These are phyloP conservation scores for Rehmannia glutinosa DNA, from an alignment of 257 asterid species.

Conservation along the genomic window DNA sequence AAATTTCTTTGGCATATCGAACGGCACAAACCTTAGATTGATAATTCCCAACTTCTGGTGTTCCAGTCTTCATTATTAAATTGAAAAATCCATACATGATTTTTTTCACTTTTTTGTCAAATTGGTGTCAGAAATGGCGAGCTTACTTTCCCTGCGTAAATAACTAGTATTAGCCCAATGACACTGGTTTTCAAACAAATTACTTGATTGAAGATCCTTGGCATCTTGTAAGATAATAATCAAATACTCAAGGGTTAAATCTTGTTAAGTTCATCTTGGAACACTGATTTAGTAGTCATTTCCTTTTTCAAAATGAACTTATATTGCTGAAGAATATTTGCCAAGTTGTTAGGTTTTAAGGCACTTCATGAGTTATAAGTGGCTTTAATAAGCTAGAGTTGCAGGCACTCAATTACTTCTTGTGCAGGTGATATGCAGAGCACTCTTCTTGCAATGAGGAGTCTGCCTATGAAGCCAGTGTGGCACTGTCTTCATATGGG, in stretches of 20 bases:
- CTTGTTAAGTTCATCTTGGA: neutral
- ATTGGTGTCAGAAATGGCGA: conserved; percentile 1
- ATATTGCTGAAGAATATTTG: conserved; percentile 10
- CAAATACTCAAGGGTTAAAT: neutral
- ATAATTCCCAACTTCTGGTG: conserved; percentile 14
- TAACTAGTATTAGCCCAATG: neutral
- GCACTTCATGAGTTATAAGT: conserved; percentile 14
- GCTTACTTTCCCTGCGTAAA: conserved; percentile 7
- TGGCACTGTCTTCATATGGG: conserved; percentile 69
- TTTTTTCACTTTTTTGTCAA: neutral
- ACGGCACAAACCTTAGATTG: neutral
- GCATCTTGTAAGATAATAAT: conserved; percentile 13
- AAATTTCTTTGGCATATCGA: conserved; percentile 8
- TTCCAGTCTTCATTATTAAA: neutral
- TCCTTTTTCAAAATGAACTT: conserved; percentile 8
- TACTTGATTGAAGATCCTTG: conserved; percentile 6
- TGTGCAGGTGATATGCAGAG: conserved; percentile 79
- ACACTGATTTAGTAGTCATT: conserved; percentile 2
- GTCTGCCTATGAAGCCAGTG: conserved; percentile 82
- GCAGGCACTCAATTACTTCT: conserved; percentile 4
- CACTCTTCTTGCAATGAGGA: conserved; percentile 91
- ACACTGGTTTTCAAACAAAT: neutral
- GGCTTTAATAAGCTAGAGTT: conserved; percentile 6
- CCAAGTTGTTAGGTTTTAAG: neutral
- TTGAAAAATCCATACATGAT: neutral